Conservation (phyloP, 805 yeast species). For the Cyberlindnera galapagoensis region DNA sequence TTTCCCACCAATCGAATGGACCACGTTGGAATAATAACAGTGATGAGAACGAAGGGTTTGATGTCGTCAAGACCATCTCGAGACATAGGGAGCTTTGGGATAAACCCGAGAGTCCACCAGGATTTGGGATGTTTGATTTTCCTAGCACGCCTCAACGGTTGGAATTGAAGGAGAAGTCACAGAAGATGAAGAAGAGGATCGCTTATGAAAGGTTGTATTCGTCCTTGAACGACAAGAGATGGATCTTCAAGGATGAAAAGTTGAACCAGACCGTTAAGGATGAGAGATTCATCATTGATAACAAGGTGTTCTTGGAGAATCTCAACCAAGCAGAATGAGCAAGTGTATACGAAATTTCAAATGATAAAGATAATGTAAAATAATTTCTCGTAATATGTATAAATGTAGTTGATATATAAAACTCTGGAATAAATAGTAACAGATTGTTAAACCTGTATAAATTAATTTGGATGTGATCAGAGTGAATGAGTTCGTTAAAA, state of each 20-base stretch:
- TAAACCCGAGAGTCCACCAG: slow-evolving; percentile 46
- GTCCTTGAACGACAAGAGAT: slow-evolving; percentile 36
- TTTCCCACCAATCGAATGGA: slow-evolving; percentile 16
- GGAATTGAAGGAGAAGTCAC: slow-evolving; percentile 31
- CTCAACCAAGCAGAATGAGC: slow-evolving; percentile 5
- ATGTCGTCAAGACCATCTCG: slow-evolving; percentile 18
- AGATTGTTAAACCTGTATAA: slow-evolving; percentile 1
- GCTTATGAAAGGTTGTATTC: slow-evolving; percentile 39
- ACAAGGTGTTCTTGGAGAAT: slow-evolving; percentile 12
- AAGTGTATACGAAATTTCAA: neutral
- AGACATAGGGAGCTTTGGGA: slow-evolving; percentile 23
- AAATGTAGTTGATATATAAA: neutral
- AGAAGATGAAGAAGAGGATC: slow-evolving; percentile 28
- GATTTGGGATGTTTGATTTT: slow-evolving; percentile 53
- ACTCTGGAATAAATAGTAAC: neutral
- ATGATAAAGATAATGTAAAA: no score
- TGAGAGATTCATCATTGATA: slow-evolving; percentile 27
- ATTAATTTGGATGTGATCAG: no score
- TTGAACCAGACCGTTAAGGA: slow-evolving; percentile 32
- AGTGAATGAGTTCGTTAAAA: no score
- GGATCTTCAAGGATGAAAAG: slow-evolving; percentile 36
- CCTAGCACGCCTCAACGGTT: slow-evolving; percentile 47
- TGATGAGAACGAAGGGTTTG: slow-evolving; percentile 6
- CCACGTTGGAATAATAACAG: slow-evolving; percentile 25
- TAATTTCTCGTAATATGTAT: neutral